phyloP scores from a whole-genome alignment of 2,329 filamentous ascomycete genomes.

The Cladobotryum protrusum region DNA sequence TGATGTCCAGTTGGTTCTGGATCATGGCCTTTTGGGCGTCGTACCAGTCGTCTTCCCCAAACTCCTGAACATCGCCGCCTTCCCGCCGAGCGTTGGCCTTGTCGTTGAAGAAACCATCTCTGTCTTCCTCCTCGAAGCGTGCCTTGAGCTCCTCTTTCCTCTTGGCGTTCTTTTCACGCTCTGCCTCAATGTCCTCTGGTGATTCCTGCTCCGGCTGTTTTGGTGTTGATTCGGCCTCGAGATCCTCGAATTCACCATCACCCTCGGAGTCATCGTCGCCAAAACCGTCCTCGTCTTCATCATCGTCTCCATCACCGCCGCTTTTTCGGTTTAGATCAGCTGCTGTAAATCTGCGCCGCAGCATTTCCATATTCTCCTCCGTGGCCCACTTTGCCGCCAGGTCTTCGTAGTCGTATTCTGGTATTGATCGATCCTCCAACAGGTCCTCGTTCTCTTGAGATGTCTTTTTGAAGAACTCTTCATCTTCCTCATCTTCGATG shows the following conservation, averaged over 20 bases:
- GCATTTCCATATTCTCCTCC: conserved; percentile 65
- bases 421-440: conserved; percentile 74
- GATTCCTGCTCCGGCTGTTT: conserved; percentile 37
- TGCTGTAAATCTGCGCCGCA: conserved; percentile 71
- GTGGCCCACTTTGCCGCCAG: conserved; percentile 82
- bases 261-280: conserved; percentile 60
- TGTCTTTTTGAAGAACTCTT: conserved; percentile 60
- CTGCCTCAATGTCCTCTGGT: conserved; percentile 63
- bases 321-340: conserved; percentile 44
- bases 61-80: conserved; percentile 65
- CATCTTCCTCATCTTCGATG: conserved; percentile 51
- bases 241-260: conserved; percentile 77
- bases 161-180: conserved; percentile 84
- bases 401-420: conserved; percentile 70
- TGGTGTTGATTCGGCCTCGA: conserved; percentile 46
- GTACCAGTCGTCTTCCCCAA: conserved; percentile 98
- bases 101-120: conserved; percentile 91
- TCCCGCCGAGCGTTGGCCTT: conserved; percentile 71
- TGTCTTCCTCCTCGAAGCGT: conserved; percentile 94
- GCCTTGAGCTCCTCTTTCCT: conserved; percentile 92
- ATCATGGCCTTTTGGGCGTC: conserved; percentile 91
- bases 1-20: conserved; percentile 95
- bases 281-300: conserved; percentile 62
- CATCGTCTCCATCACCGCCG: conserved; percentile 33
- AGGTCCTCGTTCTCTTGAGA: conserved; percentile 61